phyloP scores from a whole-genome alignment of 2,329 filamentous ascomycete species.

The Verticillium nubilum region DNA sequence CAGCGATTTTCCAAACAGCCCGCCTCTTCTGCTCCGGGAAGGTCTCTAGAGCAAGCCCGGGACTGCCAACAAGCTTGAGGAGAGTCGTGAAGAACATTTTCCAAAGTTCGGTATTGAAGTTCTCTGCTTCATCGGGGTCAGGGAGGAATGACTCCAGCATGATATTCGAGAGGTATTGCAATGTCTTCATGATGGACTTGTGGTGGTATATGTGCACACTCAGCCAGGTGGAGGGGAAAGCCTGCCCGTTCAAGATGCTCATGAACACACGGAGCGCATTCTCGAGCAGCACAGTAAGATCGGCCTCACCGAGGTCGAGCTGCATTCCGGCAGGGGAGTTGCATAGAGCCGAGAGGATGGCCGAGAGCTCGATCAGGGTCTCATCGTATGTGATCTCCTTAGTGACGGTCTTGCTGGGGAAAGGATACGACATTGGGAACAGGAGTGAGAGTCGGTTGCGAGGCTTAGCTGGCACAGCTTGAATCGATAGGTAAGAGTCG shows the following conservation, averaged over 20 bases:
- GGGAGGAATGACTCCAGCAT: slow-evolving; percentile 82
- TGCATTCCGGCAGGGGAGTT: slow-evolving; percentile 69
- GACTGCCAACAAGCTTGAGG: slow-evolving; percentile 82
- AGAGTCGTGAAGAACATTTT: slow-evolving; percentile 87
- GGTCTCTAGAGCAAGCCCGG: slow-evolving; percentile 84
- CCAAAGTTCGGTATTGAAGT: slow-evolving; percentile 91
- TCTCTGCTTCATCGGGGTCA: slow-evolving; percentile 83
- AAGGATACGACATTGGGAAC: slow-evolving; percentile 87
- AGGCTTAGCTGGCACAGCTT: slow-evolving; percentile 44
- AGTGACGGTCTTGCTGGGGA: slow-evolving; percentile 66
- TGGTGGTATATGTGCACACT: slow-evolving; percentile 92
- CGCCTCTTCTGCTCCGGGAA: slow-evolving; percentile 95
- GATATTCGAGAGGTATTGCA: slow-evolving; percentile 77
- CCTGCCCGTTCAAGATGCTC: slow-evolving; percentile 82
- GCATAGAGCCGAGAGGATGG: slow-evolving; percentile 76
- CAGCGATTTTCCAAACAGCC: slow-evolving; percentile 98
- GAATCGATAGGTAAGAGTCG: slow-evolving; percentile 78
- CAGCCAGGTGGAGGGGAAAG: slow-evolving; percentile 85
- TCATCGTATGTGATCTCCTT: slow-evolving; percentile 70
- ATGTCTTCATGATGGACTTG: slow-evolving; percentile 77
- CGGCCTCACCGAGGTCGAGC: slow-evolving; percentile 67
- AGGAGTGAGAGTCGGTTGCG: slow-evolving; percentile 75
- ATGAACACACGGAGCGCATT: slow-evolving; percentile 79
- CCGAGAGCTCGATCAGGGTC: slow-evolving; percentile 79
- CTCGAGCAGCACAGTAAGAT: slow-evolving; percentile 69